phyloP scores from a whole-genome alignment of 768 basidiomycete species.

The Rhodosporidiobolus sp. region DNA sequence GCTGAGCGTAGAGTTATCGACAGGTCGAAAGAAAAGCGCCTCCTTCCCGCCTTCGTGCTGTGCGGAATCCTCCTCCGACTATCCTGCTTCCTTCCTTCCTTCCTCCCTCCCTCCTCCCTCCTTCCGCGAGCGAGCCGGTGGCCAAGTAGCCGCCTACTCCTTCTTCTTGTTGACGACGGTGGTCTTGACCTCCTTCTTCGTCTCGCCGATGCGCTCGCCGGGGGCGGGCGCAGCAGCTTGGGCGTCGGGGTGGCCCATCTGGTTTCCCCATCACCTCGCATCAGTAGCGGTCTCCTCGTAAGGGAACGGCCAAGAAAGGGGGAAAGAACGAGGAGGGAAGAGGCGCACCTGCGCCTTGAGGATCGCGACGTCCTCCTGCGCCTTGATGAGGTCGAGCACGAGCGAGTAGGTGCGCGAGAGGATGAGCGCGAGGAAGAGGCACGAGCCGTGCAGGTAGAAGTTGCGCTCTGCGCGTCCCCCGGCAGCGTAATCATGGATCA shows the following conservation, averaged over 20 bases:
- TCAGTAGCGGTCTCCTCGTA: background rate
- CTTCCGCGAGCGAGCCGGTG: too few species aligned
- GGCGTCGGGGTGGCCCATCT: slow-evolving; percentile 54
- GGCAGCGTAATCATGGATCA: slow-evolving; percentile 32
- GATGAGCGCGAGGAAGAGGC: slow-evolving; percentile 91
- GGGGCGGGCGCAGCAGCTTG: slow-evolving; percentile 71
- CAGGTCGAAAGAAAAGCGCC: too few species aligned
- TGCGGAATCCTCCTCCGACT: too few species aligned
- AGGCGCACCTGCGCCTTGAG: slow-evolving; percentile 61
- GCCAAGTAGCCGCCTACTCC: slow-evolving; percentile 52
- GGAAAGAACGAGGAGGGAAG: background rate
- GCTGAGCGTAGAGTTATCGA: too few species aligned
- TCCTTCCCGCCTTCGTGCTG: too few species aligned
- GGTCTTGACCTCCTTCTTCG: slow-evolving; percentile 70
- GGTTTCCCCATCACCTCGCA: too few species aligned
- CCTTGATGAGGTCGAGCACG: slow-evolving; percentile 81
- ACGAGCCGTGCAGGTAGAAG: slow-evolving; percentile 78
- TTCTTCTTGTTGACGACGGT: slow-evolving; percentile 61
- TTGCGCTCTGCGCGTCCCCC: slow-evolving; percentile 68
- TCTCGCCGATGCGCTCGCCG: slow-evolving; percentile 75
- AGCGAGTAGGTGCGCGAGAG: slow-evolving; percentile 90
- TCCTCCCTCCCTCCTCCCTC: background rate
- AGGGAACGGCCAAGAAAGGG: too few species aligned
- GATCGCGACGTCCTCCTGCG: slow-evolving; percentile 80
- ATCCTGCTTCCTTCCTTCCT: background rate